phyloP scores from a whole-genome alignment of 2,329 filamentous ascomycete genomes.

The Cylindrodendrum hubeiense region DNA sequence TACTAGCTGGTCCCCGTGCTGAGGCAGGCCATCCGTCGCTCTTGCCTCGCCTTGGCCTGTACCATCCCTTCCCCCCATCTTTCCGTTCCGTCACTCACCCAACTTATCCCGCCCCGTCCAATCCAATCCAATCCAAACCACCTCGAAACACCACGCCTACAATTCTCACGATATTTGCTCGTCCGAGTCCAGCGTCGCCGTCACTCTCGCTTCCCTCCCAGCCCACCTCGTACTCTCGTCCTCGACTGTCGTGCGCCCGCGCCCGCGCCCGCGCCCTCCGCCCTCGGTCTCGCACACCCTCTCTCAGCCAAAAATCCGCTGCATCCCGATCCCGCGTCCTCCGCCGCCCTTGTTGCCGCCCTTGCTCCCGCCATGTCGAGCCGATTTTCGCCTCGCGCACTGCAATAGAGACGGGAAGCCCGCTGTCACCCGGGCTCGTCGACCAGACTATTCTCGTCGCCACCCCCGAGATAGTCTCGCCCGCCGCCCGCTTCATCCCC shows the following conservation, averaged over 20 bases:
- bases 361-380: slow-evolving; percentile 47
- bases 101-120: slow-evolving; percentile 37
- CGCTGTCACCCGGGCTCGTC: slow-evolving; percentile 45
- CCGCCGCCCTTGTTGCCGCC: slow-evolving; percentile 26
- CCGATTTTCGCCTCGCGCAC: slow-evolving; percentile 40
- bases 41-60: slow-evolving; percentile 35
- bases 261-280: slow-evolving; percentile 15
- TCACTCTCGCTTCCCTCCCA: slow-evolving; percentile 15
- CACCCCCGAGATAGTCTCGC: slow-evolving; percentile 18
- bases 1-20: slow-evolving; percentile 26
- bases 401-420: slow-evolving; percentile 52
- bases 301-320: slow-evolving; percentile 18
- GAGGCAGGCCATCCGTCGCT: slow-evolving; percentile 23
- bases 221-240: not conserved
- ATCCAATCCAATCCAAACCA: slow-evolving; percentile 30
- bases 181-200: slow-evolving; percentile 24
- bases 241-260: slow-evolving; percentile 17
- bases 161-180: slow-evolving; percentile 39
- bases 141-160: slow-evolving; percentile 41
- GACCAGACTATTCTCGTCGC: slow-evolving; percentile 38
- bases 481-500: slow-evolving; percentile 36
- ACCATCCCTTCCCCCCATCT: slow-evolving; percentile 39
- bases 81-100: slow-evolving; percentile 38
- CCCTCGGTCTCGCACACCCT: not conserved
- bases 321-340: slow-evolving; percentile 32